A percentile compares a stretch with the other conserved stretches of the same genome.
phyloP scores from a whole-genome alignment of 2,329 filamentous ascomycete genomes.

The Cladosporium sp. region DNA sequence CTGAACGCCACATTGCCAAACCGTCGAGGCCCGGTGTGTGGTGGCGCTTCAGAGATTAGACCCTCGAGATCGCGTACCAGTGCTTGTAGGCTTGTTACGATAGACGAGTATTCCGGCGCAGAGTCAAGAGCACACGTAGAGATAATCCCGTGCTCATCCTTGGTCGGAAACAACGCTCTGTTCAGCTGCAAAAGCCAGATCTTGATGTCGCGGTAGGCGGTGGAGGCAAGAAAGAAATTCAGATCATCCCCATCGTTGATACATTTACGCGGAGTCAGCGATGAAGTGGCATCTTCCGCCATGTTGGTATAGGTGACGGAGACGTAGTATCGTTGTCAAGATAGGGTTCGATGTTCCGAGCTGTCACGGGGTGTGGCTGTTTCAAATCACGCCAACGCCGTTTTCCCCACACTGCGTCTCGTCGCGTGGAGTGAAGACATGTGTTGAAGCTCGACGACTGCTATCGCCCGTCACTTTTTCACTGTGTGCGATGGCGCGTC shows the following conservation, averaged over 20 bases:
- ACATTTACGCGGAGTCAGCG: constrained; percentile 61
- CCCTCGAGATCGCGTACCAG: constrained; percentile 62
- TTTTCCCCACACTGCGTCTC: background rate
- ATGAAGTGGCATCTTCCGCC: background rate
- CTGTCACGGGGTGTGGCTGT: background rate
- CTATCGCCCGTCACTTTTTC: background rate
- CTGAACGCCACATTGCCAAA: constrained; percentile 93
- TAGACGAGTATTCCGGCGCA: constrained; percentile 45
- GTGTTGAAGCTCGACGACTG: background rate
- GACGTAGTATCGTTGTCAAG: background rate
- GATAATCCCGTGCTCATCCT: constrained; percentile 34
- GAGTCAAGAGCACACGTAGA: constrained; percentile 36
- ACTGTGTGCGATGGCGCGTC: background rate
- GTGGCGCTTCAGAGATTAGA: constrained; percentile 74
- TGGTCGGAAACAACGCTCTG: constrained; percentile 73
- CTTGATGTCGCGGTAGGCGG: constrained; percentile 82
- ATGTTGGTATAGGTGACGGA: background rate
- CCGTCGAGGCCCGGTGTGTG: constrained; percentile 76
- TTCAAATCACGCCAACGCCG: background rate
- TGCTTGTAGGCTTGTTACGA: constrained; percentile 59
- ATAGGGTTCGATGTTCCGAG: background rate
- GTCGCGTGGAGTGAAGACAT: constrained; percentile 7
- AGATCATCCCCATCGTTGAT: constrained; percentile 87
- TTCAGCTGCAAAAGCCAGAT: constrained; percentile 88
- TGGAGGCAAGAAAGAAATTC: constrained; percentile 69